phyloP scores from a whole-genome alignment of 768 basidiomycete genomes.

The Russula ochroleuca region DNA sequence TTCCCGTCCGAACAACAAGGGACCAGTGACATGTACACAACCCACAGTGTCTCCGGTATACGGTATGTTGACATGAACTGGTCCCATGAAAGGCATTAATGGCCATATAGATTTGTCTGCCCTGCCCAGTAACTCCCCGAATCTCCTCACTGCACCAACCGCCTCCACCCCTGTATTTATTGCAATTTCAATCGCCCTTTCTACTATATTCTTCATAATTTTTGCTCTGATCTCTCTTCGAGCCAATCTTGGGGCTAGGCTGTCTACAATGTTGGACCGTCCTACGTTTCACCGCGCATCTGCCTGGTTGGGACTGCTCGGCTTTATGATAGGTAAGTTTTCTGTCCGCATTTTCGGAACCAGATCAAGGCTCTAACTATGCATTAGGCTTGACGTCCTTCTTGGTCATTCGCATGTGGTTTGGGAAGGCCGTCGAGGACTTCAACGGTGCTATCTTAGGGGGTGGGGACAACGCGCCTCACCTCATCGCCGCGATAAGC shows the following conservation, averaged over 20 bases:
- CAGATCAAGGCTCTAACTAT: neutral
- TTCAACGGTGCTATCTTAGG: conserved; percentile 62
- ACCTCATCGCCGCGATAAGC: conserved; percentile 56
- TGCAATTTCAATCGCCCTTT: conserved; percentile 53
- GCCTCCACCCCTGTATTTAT: conserved; percentile 60
- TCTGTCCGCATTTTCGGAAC: neutral
- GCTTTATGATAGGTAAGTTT: conserved; percentile 64
- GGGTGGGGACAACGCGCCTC: conserved; percentile 51
- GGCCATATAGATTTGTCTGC: conserved; percentile 53
- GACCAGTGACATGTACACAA: conserved; percentile 50
- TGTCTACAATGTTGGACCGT: conserved; percentile 48
- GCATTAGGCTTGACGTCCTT: conserved; percentile 59
- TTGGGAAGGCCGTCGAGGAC: conserved; percentile 72
- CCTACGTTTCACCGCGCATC: conserved; percentile 54
- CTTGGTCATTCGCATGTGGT: conserved; percentile 74
- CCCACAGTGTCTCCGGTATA: conserved; percentile 56
- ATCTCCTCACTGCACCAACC: conserved; percentile 55
- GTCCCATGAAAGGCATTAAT: conserved; percentile 6
- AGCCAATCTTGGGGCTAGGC: conserved; percentile 53
- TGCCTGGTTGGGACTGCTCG: conserved; percentile 72
- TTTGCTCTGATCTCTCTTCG: conserved; percentile 66
- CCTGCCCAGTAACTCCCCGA: conserved; percentile 54
- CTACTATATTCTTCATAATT: conserved; percentile 57
- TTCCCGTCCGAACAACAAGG: conserved; percentile 46
- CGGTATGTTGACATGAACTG: conserved; percentile 41